These are phyloP conservation scores for Ormosia emarginata DNA, from an alignment of 306 rosid genomes.

Conservation along the genomic window DNA sequence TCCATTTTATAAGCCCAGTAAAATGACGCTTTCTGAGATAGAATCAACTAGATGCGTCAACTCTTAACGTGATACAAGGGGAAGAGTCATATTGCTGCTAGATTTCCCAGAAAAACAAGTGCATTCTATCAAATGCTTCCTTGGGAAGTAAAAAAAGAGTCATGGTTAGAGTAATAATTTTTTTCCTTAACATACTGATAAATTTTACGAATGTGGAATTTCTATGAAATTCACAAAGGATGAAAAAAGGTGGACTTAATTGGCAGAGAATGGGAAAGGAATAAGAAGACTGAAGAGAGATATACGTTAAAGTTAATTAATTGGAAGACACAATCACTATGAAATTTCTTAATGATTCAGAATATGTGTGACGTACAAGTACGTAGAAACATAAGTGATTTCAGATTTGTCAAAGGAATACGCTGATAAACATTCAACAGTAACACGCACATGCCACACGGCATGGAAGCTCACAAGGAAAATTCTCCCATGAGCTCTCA, in stretches of 20 bases:
- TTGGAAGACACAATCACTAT: not conserved
- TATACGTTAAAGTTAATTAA: not conserved
- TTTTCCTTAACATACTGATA: not conserved
- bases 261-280: not conserved
- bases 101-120: constrained; percentile 5
- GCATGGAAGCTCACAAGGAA: not conserved
- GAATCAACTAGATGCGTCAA: constrained; percentile 24
- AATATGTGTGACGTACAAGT: not conserved
- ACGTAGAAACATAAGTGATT: not conserved
- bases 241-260: not conserved
- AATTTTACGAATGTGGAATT: not conserved
- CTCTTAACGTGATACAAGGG: not conserved
- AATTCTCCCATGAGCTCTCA: not conserved
- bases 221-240: not conserved
- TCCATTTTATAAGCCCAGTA: not conserved
- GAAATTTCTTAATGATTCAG: not conserved
- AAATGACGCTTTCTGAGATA: not conserved
- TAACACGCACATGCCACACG: not conserved
- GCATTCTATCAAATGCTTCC: not conserved
- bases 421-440: not conserved
- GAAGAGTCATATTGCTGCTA: not conserved
- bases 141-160: not conserved
- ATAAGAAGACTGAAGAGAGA: not conserved
- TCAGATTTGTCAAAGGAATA: not conserved
- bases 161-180: not conserved